These are phyloP conservation scores for Ophiostoma novo-ulmi DNA, from an alignment of 2,329 filamentous ascomycete species.

Conservation along the genomic window DNA sequence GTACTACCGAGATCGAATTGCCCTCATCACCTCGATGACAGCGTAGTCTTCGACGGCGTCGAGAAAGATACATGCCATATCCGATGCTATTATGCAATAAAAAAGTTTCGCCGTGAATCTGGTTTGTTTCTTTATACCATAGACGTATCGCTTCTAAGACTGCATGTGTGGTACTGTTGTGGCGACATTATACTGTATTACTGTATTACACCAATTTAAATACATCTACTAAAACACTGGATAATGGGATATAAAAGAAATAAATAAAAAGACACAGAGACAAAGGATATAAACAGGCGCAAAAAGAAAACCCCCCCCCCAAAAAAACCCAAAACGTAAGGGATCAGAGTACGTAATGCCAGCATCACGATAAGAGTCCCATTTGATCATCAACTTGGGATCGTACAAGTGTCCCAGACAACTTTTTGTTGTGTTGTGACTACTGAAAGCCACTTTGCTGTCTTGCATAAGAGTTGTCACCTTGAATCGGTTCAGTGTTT, in stretches of 20 bases:
- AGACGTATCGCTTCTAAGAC: no score
- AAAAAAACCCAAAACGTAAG: neutral
- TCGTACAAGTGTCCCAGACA: constrained; percentile 1
- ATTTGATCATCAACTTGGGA: neutral
- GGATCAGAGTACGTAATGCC: neutral
- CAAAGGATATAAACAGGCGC: neutral
- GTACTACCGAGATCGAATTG: no score
- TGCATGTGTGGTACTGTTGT: no score
- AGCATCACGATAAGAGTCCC: neutral
- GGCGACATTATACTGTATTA: no score
- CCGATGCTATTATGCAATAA: no score
- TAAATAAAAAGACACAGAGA: neutral
- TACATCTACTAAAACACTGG: neutral
- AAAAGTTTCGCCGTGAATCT: no score
- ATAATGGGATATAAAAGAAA: neutral
- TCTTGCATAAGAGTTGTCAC: neutral
- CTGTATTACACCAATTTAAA: no score
- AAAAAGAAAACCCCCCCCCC: no score
- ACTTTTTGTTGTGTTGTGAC: neutral
- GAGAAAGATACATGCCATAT: no score
- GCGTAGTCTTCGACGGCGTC: no score
- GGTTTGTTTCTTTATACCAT: no score
- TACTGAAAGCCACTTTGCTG: neutral
- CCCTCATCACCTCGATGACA: no score
- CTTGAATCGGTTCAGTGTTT: neutral